Evolutionary conservation across 129 eudicot genomes (phyloP).

Genomic region (Tanacetum coccineum): DNA sequence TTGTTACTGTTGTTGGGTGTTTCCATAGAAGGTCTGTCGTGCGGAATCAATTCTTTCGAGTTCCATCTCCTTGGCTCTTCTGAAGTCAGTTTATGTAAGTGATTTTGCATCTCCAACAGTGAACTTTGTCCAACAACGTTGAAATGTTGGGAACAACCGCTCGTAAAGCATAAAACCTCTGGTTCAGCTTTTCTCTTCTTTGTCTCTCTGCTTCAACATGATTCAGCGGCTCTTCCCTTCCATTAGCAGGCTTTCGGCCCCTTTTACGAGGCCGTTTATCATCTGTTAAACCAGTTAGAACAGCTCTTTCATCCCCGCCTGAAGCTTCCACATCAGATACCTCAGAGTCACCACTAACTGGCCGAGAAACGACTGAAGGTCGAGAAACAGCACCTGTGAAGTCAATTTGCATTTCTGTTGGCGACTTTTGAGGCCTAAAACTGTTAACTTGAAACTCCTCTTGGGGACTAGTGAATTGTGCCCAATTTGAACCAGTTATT

Average conservation of each 20-base stretch:
- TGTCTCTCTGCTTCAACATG: slow-evolving; percentile 95
- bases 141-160: slow-evolving; percentile 94
- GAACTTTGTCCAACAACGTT: slow-evolving; percentile 96
- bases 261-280: slow-evolving; percentile 73
- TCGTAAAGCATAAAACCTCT: slow-evolving; percentile 78
- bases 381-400: slow-evolving; percentile 45
- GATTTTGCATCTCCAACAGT: slow-evolving; percentile 80
- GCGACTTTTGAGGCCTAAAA: slow-evolving; percentile 13
- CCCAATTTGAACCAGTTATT: slow-evolving; percentile 37
- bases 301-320: slow-evolving; percentile 35
- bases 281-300: slow-evolving; percentile 23
- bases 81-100: slow-evolving; percentile 88
- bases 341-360: slow-evolving; percentile 42
- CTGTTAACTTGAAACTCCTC: no score
- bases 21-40: background rate
- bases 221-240: slow-evolving; percentile 86
- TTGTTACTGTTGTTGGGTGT: slow-evolving; percentile 15
- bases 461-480: slow-evolving; percentile 10
- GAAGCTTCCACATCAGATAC: slow-evolving; percentile 54
- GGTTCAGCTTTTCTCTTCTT: slow-evolving; percentile 86
- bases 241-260: slow-evolving; percentile 89
- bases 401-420: slow-evolving; percentile 59
- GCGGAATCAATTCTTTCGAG: slow-evolving; percentile 21
- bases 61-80: slow-evolving; percentile 70
- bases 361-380: no score